phyloP scores from a whole-genome alignment of 1,139 yeast genomes.

The Waltiozyma sp. region DNA sequence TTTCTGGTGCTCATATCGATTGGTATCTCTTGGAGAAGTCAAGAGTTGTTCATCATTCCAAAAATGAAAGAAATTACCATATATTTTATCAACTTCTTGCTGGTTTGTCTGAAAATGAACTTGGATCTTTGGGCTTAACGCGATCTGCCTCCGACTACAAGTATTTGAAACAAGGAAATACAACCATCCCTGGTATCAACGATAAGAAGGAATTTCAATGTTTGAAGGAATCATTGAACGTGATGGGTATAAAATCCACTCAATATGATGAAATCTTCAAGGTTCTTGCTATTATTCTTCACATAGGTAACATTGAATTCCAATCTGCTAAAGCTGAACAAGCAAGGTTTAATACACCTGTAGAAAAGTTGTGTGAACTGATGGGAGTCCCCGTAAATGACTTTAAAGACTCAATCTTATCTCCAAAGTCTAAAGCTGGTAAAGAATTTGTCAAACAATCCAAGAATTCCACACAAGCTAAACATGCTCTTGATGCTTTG shows the following conservation, averaged over 20 bases:
- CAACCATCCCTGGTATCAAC: conserved; percentile 56
- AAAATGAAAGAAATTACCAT: conserved; percentile 81
- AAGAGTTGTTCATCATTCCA: conserved; percentile 74
- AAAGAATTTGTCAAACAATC: conserved; percentile 76
- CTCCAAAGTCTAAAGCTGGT: conserved; percentile 89
- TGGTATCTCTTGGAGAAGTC: conserved; percentile 93
- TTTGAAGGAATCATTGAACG: conserved; percentile 54
- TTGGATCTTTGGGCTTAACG: conserved; percentile 38
- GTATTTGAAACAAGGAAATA: conserved; percentile 49
- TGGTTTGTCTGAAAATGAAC: conserved; percentile 46
- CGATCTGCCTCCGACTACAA: conserved; percentile 30
- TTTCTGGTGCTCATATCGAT: conserved; percentile 85
- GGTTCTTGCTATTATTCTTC: conserved; percentile 66
- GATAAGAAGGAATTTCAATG: conserved; percentile 58
- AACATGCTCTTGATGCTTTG: conserved; percentile 73
- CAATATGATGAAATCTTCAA: conserved; percentile 55
- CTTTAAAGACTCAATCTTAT: conserved; percentile 49
- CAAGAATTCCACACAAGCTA: conserved; percentile 71
- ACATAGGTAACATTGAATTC: conserved; percentile 77
- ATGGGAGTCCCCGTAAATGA: conserved; percentile 53
- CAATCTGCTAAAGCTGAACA: conserved; percentile 67
- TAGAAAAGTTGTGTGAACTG: conserved; percentile 44
- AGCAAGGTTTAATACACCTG: conserved; percentile 58
- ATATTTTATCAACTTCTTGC: conserved; percentile 77
- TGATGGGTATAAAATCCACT: conserved; percentile 54